Percentiles rank a stretch among this genome's conserved stretches.
phyloP scores from a whole-genome alignment of 306 rosid genomes.

The Castanopsis chinensis region DNA sequence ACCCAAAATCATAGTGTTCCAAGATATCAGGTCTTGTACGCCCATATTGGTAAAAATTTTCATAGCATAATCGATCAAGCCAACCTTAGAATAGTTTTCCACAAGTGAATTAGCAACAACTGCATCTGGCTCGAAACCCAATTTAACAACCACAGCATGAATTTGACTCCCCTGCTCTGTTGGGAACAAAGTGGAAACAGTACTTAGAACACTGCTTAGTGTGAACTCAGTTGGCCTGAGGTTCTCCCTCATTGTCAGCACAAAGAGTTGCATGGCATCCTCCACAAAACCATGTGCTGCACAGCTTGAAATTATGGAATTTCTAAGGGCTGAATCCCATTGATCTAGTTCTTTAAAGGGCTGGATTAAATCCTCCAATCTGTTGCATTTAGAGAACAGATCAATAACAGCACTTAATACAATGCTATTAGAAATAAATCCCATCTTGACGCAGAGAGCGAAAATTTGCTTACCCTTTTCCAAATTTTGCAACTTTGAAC shows the following conservation, averaged over 20 bases:
- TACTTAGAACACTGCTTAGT: conserved; percentile 65
- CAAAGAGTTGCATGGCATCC: conserved; percentile 56
- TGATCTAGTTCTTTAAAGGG: conserved; percentile 52
- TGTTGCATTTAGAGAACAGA: conserved; percentile 83
- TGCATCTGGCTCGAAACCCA: conserved; percentile 65
- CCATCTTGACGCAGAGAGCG: conserved; percentile 66
- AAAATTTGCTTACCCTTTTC: conserved; percentile 78
- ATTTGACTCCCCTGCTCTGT: conserved; percentile 58
- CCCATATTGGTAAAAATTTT: conserved; percentile 44
- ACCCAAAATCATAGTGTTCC: conserved; percentile 80
- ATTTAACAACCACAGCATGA: conserved; percentile 64
- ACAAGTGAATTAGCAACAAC: conserved; percentile 68
- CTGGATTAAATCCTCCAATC: conserved; percentile 63
- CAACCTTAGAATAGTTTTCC: conserved; percentile 68
- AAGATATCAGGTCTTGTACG: conserved; percentile 64
- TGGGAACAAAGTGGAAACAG: conserved; percentile 46
- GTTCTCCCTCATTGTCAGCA: conserved; percentile 55
- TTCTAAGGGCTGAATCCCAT: conserved; percentile 60
- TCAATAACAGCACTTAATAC: conserved; percentile 78
- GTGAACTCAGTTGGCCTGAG: conserved; percentile 68
- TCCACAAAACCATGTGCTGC: conserved; percentile 49
- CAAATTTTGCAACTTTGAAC: conserved; percentile 58
- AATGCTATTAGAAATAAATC: conserved; percentile 70
- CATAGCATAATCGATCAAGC: conserved; percentile 52
- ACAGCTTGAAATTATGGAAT: conserved; percentile 84